Percentiles rank a stretch among this genome's conserved stretches.
These are phyloP conservation scores for Tephrocybe rancida DNA, from an alignment of 768 basidiomycete species.

Conservation along the genomic window DNA sequence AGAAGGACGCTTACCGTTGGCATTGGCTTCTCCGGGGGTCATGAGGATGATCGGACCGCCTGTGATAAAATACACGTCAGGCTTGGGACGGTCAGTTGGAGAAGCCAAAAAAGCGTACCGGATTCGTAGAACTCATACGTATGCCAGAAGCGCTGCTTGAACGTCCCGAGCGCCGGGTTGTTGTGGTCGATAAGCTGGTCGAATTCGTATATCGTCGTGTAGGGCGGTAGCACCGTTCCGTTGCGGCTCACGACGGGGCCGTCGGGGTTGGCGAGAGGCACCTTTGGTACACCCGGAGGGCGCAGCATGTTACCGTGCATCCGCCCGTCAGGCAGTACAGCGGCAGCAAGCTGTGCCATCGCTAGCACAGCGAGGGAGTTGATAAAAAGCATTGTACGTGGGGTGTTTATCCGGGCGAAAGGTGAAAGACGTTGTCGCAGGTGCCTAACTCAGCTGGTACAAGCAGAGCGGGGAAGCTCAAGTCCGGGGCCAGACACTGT, in stretches of 20 bases:
- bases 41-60: constrained; percentile 64
- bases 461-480: too few species aligned
- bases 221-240: constrained; percentile 46
- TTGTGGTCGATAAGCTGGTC: constrained; percentile 59
- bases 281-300: constrained; percentile 35
- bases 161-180: constrained; percentile 63
- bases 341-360: constrained; percentile 21
- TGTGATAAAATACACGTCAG: constrained; percentile 5
- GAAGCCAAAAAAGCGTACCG: constrained; percentile 30
- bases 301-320: constrained; percentile 42
- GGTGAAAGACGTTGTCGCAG: too few species aligned
- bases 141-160: constrained; percentile 74
- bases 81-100: not conserved
- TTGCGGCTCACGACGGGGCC: constrained; percentile 41
- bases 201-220: constrained; percentile 52
- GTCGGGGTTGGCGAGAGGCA: constrained; percentile 23
- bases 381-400: not conserved
- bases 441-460: not conserved
- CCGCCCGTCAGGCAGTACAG: constrained; percentile 36
- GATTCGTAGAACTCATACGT: constrained; percentile 65
- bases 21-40: constrained; percentile 68
- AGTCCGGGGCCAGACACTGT: too few species aligned
- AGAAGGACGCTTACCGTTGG: constrained; percentile 37
- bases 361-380: constrained; percentile 9
- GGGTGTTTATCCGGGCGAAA: too few species aligned